phyloP scores from a whole-genome alignment of 1,284 basidiomycete species.

The Fomitopsis schrenkii region DNA sequence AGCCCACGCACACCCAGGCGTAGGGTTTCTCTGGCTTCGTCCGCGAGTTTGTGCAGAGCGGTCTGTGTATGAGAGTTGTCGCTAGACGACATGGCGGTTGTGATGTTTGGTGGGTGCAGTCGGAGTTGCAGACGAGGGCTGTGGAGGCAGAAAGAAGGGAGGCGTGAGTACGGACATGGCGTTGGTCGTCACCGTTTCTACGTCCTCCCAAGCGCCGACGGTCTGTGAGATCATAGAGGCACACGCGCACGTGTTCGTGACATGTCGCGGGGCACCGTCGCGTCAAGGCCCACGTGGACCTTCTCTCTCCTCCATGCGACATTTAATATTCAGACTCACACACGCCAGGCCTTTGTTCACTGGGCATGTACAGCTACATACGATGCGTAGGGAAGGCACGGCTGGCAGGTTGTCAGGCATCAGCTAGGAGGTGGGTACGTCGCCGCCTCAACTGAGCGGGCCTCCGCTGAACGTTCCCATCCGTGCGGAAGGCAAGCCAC shows the following conservation, averaged over 20 bases:
- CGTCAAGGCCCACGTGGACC: too few species aligned
- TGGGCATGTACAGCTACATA: too few species aligned
- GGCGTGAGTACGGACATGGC: not conserved
- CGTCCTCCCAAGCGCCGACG: not conserved
- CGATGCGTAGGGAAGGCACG: too few species aligned
- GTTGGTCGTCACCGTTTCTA: not conserved
- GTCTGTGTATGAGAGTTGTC: slow-evolving; percentile 1
- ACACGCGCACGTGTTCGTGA: not conserved
- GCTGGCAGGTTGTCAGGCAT: too few species aligned
- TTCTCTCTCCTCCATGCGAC: too few species aligned
- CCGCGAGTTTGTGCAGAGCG: slow-evolving; percentile 10
- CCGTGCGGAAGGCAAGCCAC: too few species aligned
- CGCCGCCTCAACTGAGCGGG: too few species aligned
- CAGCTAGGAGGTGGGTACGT: too few species aligned
- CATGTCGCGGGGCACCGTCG: not conserved
- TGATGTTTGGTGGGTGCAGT: not conserved
- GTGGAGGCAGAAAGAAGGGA: not conserved
- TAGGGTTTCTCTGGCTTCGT: slow-evolving; percentile 16
- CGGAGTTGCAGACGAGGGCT: not conserved
- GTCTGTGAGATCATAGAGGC: not conserved
- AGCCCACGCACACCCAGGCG: slow-evolving; percentile 17
- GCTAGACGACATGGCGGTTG: not conserved
- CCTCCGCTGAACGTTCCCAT: too few species aligned
- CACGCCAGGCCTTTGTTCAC: too few species aligned
- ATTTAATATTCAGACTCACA: too few species aligned